Percentiles rank a stretch among this genome's conserved stretches.
Evolutionary conservation across 192 early-diverging fungal species (phyloP).

Genomic region (Phycomyces blakesleeanus): DNA sequence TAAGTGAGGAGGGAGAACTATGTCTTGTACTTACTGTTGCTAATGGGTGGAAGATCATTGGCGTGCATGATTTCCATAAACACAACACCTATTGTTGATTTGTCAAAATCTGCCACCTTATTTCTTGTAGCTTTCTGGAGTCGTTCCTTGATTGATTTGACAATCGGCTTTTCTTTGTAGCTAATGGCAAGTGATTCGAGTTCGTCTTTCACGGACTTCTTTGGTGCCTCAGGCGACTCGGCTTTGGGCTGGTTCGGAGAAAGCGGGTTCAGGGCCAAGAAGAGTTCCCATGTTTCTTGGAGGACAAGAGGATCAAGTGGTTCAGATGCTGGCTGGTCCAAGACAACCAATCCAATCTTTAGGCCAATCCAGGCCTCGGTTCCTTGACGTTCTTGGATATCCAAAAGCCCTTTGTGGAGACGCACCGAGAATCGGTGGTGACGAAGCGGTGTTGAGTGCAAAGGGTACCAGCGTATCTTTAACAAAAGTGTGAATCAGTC

Average conservation of each 20-base stretch:
- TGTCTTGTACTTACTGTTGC: constrained; percentile 31
- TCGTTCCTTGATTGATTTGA: too few species aligned
- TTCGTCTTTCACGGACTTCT: background rate
- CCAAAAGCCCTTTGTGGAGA: background rate
- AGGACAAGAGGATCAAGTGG: background rate
- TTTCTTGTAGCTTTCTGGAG: background rate
- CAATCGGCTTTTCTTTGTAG: too few species aligned
- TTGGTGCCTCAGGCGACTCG: background rate
- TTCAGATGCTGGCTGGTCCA: background rate
- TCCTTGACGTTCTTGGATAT: background rate
- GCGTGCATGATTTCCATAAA: constrained; percentile 48
- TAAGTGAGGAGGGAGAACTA: background rate
- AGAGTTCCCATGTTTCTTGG: background rate
- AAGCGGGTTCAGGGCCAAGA: background rate
- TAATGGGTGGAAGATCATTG: constrained; percentile 41
- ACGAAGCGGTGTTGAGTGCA: background rate
- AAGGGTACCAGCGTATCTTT: background rate
- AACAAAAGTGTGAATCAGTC: background rate
- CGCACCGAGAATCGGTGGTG: background rate
- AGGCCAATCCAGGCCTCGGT: background rate
- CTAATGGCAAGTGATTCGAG: too few species aligned
- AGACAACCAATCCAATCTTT: background rate
- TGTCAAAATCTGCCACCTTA: background rate
- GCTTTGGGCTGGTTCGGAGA: background rate
- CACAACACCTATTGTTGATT: constrained; percentile 40